These are phyloP conservation scores for Magnolia changhungtana DNA, from an alignment of 164 flowering plant species.

Conservation along the genomic window DNA sequence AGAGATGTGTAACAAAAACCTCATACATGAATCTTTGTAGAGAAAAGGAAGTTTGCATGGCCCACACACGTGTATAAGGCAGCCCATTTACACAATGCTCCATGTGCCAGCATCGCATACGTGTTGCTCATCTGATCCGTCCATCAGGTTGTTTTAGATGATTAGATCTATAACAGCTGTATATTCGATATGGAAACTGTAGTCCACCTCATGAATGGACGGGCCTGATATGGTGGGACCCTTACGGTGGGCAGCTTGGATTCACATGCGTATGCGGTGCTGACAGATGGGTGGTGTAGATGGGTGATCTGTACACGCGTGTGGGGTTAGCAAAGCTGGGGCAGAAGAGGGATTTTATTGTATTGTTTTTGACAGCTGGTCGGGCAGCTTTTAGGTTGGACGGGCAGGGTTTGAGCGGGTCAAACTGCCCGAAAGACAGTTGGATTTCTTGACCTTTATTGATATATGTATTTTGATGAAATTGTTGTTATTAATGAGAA, in stretches of 20 bases:
- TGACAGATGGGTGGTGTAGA: neutral
- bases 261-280: neutral
- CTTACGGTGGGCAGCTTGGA: neutral
- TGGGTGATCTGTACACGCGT: neutral
- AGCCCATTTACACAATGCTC: neutral
- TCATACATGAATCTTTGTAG: neutral
- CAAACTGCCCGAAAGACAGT: neutral
- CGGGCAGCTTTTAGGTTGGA: slow-evolving; percentile 14
- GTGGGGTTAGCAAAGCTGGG: neutral
- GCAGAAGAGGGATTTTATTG: neutral
- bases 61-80: neutral
- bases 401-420: slow-evolving; percentile 7
- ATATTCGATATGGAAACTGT: too few species aligned
- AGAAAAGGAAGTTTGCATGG: neutral
- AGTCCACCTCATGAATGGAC: too few species aligned
- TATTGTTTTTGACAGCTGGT: slow-evolving; percentile 14
- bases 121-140: neutral
- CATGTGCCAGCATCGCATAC: neutral
- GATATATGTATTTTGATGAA: neutral
- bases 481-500: neutral
- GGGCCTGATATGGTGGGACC: too few species aligned
- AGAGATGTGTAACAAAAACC: slow-evolving; percentile 1
- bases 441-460: neutral
- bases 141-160: too few species aligned
- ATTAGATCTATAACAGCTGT: too few species aligned